Evolutionary conservation across 179 eudicot genomes (phyloP), one percentile per base, ranked within the genome.

Genomic region (Drosera spatulata): DNA sequence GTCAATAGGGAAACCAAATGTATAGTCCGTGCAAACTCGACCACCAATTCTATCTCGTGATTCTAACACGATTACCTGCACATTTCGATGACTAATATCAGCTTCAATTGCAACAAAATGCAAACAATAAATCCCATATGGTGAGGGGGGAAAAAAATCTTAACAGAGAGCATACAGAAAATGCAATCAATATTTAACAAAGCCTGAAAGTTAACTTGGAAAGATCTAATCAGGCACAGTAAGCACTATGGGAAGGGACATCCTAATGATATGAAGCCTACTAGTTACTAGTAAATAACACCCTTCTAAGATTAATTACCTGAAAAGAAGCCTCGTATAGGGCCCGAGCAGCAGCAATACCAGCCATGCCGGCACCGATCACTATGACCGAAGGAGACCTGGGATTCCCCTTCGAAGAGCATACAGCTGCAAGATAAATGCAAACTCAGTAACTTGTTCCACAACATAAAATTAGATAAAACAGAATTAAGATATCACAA

Each of bases 1-100:
- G 70, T 94, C 99, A 64, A 94, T 74, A 48, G 99, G 99, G 69
- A 90, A 94, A 60, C 97, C 97, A 77, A 94, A 94, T 52, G 97
- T 76, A 73, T 94, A 94, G 56, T 94, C 91, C 51, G 99, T 94
- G 74, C 88, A 88, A 61, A 89, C 91, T 44, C 99, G 91, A 51
- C 99, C 99, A 53, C 97, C 99, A 71, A 90, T 75, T 72, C 99
- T 86, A 64, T 90, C 85, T 37, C 97, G 88, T 6, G 99, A 90
- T 71, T 94, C 99, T 72, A 94, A 71, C 69, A 94, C 67, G 52
- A 74, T 66, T 46, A 93, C 99, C 99, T 93, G 70, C 46, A 63
- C 22, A 66, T 10, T 56, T 41, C 44, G 58, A 41, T 10, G 60
- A 39, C 13, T 12, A 38, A 38, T 12, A 45, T 50, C 60, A 54